Base-by-base conservation (phyloP, 164 flowering plant genomes). In the Warburgia ugandensis region DNA sequence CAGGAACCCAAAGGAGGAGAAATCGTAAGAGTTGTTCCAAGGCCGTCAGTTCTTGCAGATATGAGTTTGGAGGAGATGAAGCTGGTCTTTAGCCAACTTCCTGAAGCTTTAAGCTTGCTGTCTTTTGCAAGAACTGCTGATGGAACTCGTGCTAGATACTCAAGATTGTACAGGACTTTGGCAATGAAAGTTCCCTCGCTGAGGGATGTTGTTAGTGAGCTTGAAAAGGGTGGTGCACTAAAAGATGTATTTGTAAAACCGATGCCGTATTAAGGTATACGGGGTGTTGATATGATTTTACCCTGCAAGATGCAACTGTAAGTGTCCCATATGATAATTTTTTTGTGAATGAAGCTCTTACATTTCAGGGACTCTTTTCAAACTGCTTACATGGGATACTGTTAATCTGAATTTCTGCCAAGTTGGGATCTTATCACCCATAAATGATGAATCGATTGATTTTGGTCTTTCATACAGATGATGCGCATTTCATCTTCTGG, bases 81-180 rank as follows among this genome's bases (percentile, higher is more conserved):
- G 68, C 76, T 79, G 29, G 69, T 82, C 27, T 88, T 92, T 65
- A 58, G 77, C 28, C 78, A 84, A 45, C 81, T 92, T 3, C 99
- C 97, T 0, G 95, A 88, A 66, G 86, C 99, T 50, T 62, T 92
- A n/a, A 84, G 89, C 69, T 76, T 82, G 70, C 81, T 92, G 48
- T 85, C 97, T 47, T 68, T 88, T 10, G 97, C 97, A 38, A 80
- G 92, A 60, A 92, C 99, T 7, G 84, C 94, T 5, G 99, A 92
- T 57, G 94, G 94, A n/a, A 88, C 97, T 5, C 78, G 96, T 29
- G 99, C 99, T 22, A 77, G 99, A n/a, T 92, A 84, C 68, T 92
- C 94, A 29, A 73, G 99, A 57, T 65, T 92, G 45, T 92, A 92
- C 69, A 71, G 94, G 58, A 89, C 99, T 46, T 65, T 92, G 33